Base-by-base conservation (phyloP, 2,329 filamentous ascomycete genomes). In the Emmonsia crescens region DNA sequence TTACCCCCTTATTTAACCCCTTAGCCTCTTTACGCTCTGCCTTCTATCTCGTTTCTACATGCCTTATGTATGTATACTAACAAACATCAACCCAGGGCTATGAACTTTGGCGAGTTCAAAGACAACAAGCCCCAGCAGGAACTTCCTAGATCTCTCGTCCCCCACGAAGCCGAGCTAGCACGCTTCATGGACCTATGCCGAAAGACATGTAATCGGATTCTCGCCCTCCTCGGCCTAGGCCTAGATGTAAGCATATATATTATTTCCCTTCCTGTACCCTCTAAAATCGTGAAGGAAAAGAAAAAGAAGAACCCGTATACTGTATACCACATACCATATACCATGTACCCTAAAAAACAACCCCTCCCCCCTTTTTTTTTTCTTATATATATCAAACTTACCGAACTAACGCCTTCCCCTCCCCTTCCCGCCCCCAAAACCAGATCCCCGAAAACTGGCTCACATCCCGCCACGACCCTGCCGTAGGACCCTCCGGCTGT, bases 51-150 rank as follows among this genome's bases (percentile, higher is more conserved):
- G 24, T 57, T 54, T 63, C 12, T 5, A 5, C 48, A 51, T 31
- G 5, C n/a, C 42, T 9, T n/a, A 21, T 21, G 10, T 9, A 33
- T 52, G n/a, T 6, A 31, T 2, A 9, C 57, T 59, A 48, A 59
- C 12, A 48, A 24, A 19, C 46, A 19, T 24, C 19, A 44, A 57
- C 38, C n/a, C 62, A 94, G 91, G 78, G 91, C 88, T 44, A 93
- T 97, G 81, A 99, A 97, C 77, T 88, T 97, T 70, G 90, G 88
- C 66, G 85, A 90, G 67, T 96, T 94, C 71, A 71, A 79, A 62
- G 68, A 85, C 64, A 82, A 84, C 67, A 85, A 86, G 74, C 82
- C 88, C 16, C 85, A 88, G 64, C 93, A 97, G 73, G 87, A 88
- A 9, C 79, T 97, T 1, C 91, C 93, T 0, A 70, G 78, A 1